Base-by-base conservation (phyloP, 208 protist genomes). In the Zelonia costaricensis region DNA sequence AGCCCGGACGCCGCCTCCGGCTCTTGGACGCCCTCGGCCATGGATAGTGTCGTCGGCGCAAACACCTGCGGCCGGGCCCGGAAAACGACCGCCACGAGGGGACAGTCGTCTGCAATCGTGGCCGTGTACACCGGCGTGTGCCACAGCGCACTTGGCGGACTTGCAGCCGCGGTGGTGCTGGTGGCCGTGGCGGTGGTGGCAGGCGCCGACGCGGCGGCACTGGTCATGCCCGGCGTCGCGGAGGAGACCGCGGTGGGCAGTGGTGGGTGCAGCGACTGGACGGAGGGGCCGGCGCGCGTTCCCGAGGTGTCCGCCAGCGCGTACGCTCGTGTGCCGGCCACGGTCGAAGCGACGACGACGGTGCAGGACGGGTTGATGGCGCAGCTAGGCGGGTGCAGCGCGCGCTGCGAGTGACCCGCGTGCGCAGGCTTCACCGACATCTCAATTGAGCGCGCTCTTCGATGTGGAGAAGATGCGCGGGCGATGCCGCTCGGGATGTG, bases 21-120 rank as follows among this genome's bases (percentile, higher is more conserved):
- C 38, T 59, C 59, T 6, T 57, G 35, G 5, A 35, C 55, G 15
- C 0, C 22, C 16, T n/a, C 4, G 16, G 40, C 43, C 30, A 63
- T 9, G 18, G 47, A 8, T 25, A 57, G 27, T 4, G 47, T 62
- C 3, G 54, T n/a, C 4, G 55, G 46, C 4, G 44, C 33, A 54
- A 70, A 70, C 25, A 70, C 64, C 0, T 25, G 27, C 0, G 64
- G 64, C n/a, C 55, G 64, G 13, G 64, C 47, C 7, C 69, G 49
- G n/a, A 88, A 76, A 4, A 82, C 66, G 31, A 86, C 80, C 7
- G 84, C 84, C 16, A 88, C 57, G 25, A 91, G 53, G 9, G 78
- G 69, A 35, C 71, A 86, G 31, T 83, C 74, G 6, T 76, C 84
- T 8, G 79, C 76, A 12, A 83, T 59, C 0, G 84, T 73, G 13